A percentile compares a stretch with the other conserved stretches of the same genome.
Evolutionary conservation across 1,139 yeast species (phyloP).

Genomic region (Zygoascus meyerae): DNA sequence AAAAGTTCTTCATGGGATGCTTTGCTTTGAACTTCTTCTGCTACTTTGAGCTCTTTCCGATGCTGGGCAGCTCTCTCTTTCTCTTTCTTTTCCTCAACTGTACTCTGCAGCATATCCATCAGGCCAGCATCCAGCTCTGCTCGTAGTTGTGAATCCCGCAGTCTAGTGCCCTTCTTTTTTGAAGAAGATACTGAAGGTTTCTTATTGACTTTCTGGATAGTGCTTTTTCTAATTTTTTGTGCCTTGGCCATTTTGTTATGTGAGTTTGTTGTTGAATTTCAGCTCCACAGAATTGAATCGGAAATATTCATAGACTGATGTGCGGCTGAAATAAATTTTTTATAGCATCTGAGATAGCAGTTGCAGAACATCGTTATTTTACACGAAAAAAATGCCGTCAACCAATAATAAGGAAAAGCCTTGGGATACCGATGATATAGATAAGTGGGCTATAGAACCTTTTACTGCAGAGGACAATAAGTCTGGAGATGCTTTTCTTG

Average conservation of each 20-base stretch:
- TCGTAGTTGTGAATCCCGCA: constrained; percentile 15
- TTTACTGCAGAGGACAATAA: constrained; percentile 86
- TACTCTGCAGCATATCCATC: constrained; percentile 11
- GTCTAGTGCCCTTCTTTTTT: constrained; percentile 11
- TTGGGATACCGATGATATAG: constrained; percentile 95
- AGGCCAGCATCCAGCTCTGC: constrained; percentile 14
- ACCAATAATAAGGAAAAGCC: constrained; percentile 94
- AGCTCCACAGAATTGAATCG: neutral
- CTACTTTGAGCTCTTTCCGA: neutral
- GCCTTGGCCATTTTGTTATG: constrained; percentile 1
- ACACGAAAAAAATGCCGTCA: constrained; percentile 57
- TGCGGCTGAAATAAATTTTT: constrained; percentile 9
- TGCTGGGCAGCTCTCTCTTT: no score
- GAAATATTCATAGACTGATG: neutral
- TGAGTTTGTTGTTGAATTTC: neutral
- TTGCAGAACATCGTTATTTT: neutral
- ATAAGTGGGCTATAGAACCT: constrained; percentile 87
- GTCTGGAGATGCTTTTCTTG: constrained; percentile 82
- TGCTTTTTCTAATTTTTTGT: constrained; percentile 10
- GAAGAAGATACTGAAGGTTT: neutral
- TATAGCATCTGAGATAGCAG: neutral
- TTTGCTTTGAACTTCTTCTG: constrained; percentile 34
- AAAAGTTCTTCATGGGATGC: constrained; percentile 46
- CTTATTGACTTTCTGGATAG: constrained; percentile 5
- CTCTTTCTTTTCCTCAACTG: constrained; percentile 28